Conservation (phyloP, 2,329 filamentous ascomycete genomes). For the Aspergillus fijiensis region DNA sequence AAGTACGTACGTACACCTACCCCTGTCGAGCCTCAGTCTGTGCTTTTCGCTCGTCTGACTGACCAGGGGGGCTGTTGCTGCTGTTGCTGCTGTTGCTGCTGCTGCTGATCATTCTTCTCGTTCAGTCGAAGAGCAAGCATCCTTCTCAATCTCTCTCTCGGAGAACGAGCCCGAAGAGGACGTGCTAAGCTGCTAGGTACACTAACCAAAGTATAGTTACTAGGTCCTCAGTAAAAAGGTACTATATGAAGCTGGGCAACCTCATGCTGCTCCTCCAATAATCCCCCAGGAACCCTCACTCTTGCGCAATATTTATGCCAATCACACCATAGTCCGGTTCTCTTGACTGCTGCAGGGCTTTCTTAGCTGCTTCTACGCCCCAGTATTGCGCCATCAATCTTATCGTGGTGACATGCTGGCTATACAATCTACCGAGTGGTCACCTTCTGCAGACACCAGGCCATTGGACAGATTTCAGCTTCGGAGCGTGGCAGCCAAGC, state of each 20-base stretch:
- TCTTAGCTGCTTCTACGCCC: neutral
- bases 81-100: too few relatives aligned
- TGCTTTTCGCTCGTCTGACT: neutral
- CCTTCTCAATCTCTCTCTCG: neutral
- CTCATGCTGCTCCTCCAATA: neutral
- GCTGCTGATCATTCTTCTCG: neutral
- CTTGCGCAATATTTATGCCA: neutral
- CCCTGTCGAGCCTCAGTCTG: neutral
- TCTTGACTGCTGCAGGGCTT: neutral
- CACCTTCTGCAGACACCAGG: neutral
- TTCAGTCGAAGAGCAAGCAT: neutral
- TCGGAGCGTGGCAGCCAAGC: neutral
- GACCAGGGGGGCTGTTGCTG: too few relatives aligned
- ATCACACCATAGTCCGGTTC: neutral
- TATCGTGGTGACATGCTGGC: slow-evolving; percentile 12
- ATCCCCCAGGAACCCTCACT: neutral
- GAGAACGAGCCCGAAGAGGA: neutral
- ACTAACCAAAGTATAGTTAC: neutral
- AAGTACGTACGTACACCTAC: neutral
- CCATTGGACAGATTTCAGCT: neutral
- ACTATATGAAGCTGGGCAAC: neutral
- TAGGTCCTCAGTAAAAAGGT: neutral
- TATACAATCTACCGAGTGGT: neutral
- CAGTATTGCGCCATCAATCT: slow-evolving; percentile 38
- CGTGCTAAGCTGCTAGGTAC: neutral